Evolutionary conservation across 257 asterid genomes (phyloP), one percentile per base, ranked within the genome.

Genomic region (Datura wrightii): DNA sequence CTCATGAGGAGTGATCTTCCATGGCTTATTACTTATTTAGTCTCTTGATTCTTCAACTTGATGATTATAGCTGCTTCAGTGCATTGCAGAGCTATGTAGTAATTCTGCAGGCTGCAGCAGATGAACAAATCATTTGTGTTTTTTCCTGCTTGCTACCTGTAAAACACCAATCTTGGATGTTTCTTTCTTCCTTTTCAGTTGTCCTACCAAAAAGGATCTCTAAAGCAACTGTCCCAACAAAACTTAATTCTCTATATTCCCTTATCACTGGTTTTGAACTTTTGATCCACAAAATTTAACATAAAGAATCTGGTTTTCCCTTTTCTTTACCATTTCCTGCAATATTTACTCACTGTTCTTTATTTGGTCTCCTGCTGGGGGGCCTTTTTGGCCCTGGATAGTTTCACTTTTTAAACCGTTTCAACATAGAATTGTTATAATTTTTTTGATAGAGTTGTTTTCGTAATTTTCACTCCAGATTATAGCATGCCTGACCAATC

Each of bases 181-280:
- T 72, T 72, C 54, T 44, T 72, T 24, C 56, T 48, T 48, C 80
- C n/a, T n/a, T n/a, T n/a, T n/a, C n/a, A n/a, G n/a, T n/a, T n/a
- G n/a, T n/a, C n/a, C 56, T 18, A 10, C 37, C 18, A 71, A 42
- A 71, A 5, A 2, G 18, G 10, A 44, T 10, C 13, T 5, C 56
- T 37, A 42, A 70, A 39, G 31, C 31, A 4, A 6, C 31, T 56
- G 31, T 56, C 42, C 6, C 14, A 65, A 65, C 44, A 2, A 36
- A 65, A 65, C 3, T 34, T 34, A 34, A 19, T 1, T 74, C 59
- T 48, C 80, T 74, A 6, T 46, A 5, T 74, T 72, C 41, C 31
- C 31, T 24, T 24, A 24, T 24, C 31, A 24, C 31, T 24, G 31
- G 31, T 24, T 24, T 24, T 24, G 31, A 24, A 24, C 31, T 24